Conservation (phyloP, 73 alveolate species). For the Tetrahymena elliotti region DNA sequence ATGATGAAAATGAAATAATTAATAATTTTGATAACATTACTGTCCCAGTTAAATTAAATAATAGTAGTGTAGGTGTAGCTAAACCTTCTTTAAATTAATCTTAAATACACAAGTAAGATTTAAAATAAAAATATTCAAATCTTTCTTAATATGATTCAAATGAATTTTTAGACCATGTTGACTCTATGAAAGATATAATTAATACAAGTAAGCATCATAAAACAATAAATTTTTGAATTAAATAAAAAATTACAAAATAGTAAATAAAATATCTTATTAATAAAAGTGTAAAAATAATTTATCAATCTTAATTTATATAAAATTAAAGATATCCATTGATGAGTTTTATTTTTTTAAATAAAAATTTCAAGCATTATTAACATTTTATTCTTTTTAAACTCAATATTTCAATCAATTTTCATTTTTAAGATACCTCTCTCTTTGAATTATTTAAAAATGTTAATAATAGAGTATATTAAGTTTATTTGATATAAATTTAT, state of each 20-base stretch:
- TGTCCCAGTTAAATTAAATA: background rate
- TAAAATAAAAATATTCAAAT: background rate
- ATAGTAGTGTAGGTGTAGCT: background rate
- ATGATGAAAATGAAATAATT: background rate
- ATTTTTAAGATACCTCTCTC: no score
- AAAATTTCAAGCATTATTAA: no score
- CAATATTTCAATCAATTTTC: no score
- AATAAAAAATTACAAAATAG: background rate
- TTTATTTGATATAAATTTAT: no score
- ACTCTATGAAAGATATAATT: background rate
- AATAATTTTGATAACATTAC: background rate
- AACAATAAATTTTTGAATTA: background rate
- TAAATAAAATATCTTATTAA: no score
- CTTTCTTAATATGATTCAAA: background rate
- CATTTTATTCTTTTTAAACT: no score
- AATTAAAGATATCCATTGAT: no score
- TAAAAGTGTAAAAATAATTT: no score
- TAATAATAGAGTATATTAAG: no score
- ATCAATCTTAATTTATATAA: no score
- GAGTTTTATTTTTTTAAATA: no score
- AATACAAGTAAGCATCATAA: background rate
- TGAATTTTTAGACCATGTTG: background rate
- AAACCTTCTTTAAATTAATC: background rate
- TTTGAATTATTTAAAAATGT: no score
- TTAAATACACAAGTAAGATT: background rate